Percentiles rank a stretch among this genome's conserved stretches.
Evolutionary conservation across 2,329 filamentous ascomycete species (phyloP).

Genomic region (Emergomyces orientalis): DNA sequence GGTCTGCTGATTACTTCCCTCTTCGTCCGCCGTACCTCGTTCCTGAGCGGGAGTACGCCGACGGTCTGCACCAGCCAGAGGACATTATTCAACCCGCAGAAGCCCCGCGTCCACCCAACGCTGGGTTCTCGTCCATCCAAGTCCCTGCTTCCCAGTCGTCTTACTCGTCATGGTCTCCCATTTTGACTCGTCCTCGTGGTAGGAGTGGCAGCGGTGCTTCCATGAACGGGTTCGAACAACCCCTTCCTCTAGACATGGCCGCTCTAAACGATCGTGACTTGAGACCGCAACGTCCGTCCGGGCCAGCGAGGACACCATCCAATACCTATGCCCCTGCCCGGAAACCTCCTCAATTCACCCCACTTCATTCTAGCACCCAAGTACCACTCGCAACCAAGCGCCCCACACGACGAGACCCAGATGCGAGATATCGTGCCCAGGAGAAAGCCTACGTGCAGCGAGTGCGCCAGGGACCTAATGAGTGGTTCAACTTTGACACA

Average conservation of each 20-base stretch:
- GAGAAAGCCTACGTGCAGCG: conserved; percentile 93
- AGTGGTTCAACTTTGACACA: conserved; percentile 58
- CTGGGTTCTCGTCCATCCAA: conserved; percentile 23
- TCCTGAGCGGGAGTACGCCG: conserved; percentile 15
- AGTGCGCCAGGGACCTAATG: conserved; percentile 68
- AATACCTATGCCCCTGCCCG: conserved; percentile 63
- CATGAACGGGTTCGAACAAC: conserved; percentile 29
- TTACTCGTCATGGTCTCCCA: conserved; percentile 29
- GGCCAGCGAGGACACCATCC: conserved; percentile 63
- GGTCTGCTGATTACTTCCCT: conserved; percentile 34
- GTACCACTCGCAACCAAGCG: conserved; percentile 51
- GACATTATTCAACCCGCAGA: background rate
- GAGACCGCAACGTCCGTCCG: conserved; percentile 57
- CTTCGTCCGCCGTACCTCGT: conserved; percentile 27
- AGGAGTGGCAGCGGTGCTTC: conserved; percentile 35
- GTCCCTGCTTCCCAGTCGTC: conserved; percentile 20
- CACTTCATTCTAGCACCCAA: conserved; percentile 40
- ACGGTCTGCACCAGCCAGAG: background rate
- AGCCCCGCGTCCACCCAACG: conserved; percentile 1
- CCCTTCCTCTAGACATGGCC: conserved; percentile 22
- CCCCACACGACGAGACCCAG: conserved; percentile 51
- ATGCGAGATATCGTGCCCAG: conserved; percentile 68
- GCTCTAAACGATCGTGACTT: conserved; percentile 26
- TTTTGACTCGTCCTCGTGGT: conserved; percentile 34
- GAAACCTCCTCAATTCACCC: conserved; percentile 45